phyloP scores from a whole-genome alignment of 768 basidiomycete genomes.

The Mycena capillaripes region DNA sequence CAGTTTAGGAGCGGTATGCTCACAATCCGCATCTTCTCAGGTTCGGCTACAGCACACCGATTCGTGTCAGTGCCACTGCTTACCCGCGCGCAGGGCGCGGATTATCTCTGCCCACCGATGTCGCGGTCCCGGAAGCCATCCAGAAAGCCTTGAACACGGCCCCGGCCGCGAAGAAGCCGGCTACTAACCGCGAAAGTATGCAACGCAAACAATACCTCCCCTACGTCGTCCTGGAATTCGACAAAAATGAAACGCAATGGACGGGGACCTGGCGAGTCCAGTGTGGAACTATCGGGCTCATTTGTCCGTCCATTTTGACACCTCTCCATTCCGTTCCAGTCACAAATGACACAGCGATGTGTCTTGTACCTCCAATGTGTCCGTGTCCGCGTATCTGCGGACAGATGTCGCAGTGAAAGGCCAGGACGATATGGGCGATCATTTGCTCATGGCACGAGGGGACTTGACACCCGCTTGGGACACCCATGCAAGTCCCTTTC shows the following conservation, averaged over 20 bases:
- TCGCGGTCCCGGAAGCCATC: constrained; percentile 86
- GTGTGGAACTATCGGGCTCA: constrained; percentile 97
- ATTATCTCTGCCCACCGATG: constrained; percentile 83
- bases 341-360: constrained; percentile 81
- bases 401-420: constrained; percentile 80
- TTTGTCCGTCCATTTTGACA: constrained; percentile 73
- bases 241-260: constrained; percentile 97
- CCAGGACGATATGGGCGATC: constrained; percentile 97
- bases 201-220: constrained; percentile 95
- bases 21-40: constrained; percentile 95
- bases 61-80: constrained; percentile 7
- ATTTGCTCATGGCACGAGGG: constrained; percentile 92
- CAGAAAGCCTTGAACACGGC: constrained; percentile 81
- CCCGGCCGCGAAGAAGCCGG: constrained; percentile 66
- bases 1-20: constrained; percentile 92
- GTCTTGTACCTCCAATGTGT: constrained; percentile 92
- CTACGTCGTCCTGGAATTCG: constrained; percentile 97
- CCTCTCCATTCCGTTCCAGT: background rate
- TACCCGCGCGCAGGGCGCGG: constrained; percentile 72
- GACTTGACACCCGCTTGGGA: constrained; percentile 91
- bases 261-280: constrained; percentile 91
- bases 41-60: constrained; percentile 55
- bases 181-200: constrained; percentile 89
- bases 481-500: constrained; percentile 67
- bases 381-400: constrained; percentile 92